Conservation (phyloP, 2,329 filamentous ascomycete species). For the Rutstroemia sp. region DNA sequence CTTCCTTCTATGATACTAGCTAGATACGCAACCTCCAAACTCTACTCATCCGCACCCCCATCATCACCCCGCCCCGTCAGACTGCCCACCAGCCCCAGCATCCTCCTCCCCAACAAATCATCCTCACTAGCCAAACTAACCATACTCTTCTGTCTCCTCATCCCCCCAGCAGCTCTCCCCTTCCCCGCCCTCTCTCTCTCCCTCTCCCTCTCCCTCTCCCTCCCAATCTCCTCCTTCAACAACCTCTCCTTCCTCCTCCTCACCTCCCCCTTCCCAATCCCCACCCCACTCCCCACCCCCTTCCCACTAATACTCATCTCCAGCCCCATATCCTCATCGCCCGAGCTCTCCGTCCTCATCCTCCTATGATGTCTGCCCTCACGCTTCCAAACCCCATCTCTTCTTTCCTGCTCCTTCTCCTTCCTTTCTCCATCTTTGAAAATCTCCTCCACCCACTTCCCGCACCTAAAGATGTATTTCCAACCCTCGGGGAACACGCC, state of each 20-base stretch:
- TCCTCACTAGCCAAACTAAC: slow-evolving; percentile 48
- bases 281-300: background rate
- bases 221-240: slow-evolving; percentile 36
- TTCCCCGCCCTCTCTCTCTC: slow-evolving; percentile 9
- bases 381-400: background rate
- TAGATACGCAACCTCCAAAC: background rate
- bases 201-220: slow-evolving; percentile 22
- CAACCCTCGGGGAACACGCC: slow-evolving; percentile 82
- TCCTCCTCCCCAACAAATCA: slow-evolving; percentile 46
- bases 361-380: slow-evolving; percentile 15
- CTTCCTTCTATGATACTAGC: slow-evolving; percentile 17
- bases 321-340: slow-evolving; percentile 72
- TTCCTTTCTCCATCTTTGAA: slow-evolving; percentile 48
- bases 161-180: slow-evolving; percentile 28
- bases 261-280: slow-evolving; percentile 12
- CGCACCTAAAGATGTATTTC: slow-evolving; percentile 75
- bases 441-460: slow-evolving; percentile 73
- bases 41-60: slow-evolving; percentile 11
- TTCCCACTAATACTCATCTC: slow-evolving; percentile 54
- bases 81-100: slow-evolving; percentile 46
- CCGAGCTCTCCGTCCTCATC: slow-evolving; percentile 31
- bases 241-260: slow-evolving; percentile 9
- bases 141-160: slow-evolving; percentile 37
- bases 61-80: slow-evolving; percentile 36
- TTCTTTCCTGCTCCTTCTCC: slow-evolving; percentile 27